Evolutionary conservation across 805 yeast species (phyloP).

Genomic region (Lipomyces sp.): DNA sequence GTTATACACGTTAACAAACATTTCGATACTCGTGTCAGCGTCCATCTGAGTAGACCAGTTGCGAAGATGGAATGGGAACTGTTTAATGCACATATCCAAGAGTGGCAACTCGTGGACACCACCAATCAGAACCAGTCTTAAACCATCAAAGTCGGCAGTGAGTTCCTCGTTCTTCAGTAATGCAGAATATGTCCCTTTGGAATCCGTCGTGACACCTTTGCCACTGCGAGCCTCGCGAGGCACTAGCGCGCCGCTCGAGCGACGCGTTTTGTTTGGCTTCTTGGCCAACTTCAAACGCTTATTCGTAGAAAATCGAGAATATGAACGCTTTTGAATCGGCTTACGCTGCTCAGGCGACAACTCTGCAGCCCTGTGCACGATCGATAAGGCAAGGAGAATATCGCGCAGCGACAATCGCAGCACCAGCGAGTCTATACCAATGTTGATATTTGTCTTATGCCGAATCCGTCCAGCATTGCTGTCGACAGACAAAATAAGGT

Average conservation of each 20-base stretch:
- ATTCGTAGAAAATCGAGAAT: slow-evolving; percentile 36
- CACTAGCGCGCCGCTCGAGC: neutral
- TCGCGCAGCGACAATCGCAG: slow-evolving; percentile 85
- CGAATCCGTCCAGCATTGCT: slow-evolving; percentile 65
- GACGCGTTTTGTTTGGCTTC: slow-evolving; percentile 27
- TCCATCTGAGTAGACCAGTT: slow-evolving; percentile 88
- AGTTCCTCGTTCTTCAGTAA: slow-evolving; percentile 72
- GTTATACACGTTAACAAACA: slow-evolving; percentile 77
- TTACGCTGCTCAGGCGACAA: slow-evolving; percentile 46
- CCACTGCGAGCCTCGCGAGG: neutral
- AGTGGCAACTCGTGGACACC: slow-evolving; percentile 91
- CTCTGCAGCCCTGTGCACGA: slow-evolving; percentile 72
- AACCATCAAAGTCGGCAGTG: slow-evolving; percentile 69
- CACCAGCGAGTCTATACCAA: slow-evolving; percentile 78
- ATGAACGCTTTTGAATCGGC: slow-evolving; percentile 27
- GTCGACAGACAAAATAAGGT: slow-evolving; percentile 75
- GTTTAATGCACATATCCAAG: slow-evolving; percentile 71
- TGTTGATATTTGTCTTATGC: slow-evolving; percentile 64
- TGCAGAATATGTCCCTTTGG: slow-evolving; percentile 39
- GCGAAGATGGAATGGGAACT: slow-evolving; percentile 68
- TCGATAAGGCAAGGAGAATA: slow-evolving; percentile 74
- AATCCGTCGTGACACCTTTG: neutral
- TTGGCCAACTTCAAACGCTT: slow-evolving; percentile 28
- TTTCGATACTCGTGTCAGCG: slow-evolving; percentile 66
- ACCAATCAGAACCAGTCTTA: slow-evolving; percentile 82